These are phyloP conservation scores for Trametes polyzona DNA, from an alignment of 1,284 basidiomycete species.

Conservation along the genomic window DNA sequence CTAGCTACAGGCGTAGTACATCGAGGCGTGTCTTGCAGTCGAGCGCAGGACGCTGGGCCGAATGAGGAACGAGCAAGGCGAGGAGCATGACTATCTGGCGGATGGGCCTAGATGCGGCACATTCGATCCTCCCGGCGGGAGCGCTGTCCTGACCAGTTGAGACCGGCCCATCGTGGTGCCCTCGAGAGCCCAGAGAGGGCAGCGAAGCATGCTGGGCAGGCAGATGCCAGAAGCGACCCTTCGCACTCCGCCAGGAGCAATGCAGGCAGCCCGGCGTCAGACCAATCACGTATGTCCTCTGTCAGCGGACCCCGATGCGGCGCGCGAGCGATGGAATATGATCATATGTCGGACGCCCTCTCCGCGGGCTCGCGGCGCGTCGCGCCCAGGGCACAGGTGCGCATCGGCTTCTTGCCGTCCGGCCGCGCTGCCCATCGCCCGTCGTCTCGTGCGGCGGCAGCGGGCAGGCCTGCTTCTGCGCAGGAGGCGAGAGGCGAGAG, in stretches of 20 bases:
- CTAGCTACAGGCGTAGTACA: no score
- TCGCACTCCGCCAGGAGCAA: conserved; percentile 8
- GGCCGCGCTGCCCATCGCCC: no score
- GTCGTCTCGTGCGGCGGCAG: no score
- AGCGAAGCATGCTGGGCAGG: neutral
- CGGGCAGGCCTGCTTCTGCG: no score
- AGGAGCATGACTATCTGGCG: neutral
- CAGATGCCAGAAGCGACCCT: neutral
- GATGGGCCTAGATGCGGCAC: conserved; percentile 8
- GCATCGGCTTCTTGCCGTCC: no score
- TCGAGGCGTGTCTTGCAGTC: neutral
- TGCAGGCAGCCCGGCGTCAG: neutral
- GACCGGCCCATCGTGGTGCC: conserved; percentile 9
- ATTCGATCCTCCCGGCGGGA: conserved; percentile 7
- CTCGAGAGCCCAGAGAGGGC: neutral
- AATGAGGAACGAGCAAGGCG: neutral
- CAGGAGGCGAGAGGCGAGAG: neutral
- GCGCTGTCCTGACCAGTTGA: neutral
- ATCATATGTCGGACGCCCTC: conserved; percentile 1
- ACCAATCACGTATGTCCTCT: conserved; percentile 11
- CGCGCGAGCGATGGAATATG: conserved; percentile 4
- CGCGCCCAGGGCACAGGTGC: neutral
- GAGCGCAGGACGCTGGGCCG: no score
- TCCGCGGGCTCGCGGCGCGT: neutral
- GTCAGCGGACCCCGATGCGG: conserved; percentile 5